These are phyloP conservation scores for Apophysomyces ossiformis DNA, from an alignment of 371 early-diverging fungal species.

Conservation along the genomic window DNA sequence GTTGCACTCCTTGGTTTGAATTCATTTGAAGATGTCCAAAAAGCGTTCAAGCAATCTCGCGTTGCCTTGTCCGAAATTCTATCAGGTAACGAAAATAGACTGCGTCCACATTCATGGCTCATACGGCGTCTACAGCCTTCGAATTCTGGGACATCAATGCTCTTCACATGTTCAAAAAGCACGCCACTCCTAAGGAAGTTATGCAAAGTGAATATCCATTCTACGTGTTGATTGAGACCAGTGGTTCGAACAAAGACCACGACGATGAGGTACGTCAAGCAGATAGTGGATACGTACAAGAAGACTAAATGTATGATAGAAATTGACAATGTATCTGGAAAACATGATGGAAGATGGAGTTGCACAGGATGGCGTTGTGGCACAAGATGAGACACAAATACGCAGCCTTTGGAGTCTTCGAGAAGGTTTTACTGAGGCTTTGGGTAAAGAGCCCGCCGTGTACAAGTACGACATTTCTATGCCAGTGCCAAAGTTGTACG, in stretches of 20 bases:
- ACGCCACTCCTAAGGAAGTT: conserved; percentile 66
- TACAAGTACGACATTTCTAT: conserved; percentile 94
- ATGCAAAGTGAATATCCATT: conserved; percentile 77
- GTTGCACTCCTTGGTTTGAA: conserved; percentile 83
- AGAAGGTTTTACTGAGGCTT: conserved; percentile 93
- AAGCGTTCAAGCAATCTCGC: conserved; percentile 79
- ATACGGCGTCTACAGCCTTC: conserved; percentile 64
- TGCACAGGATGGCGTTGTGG: conserved; percentile 88
- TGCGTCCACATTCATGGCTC: neutral
- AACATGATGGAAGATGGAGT: conserved; percentile 68
- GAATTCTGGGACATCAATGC: conserved; percentile 93
- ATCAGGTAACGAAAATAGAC: conserved; percentile 58
- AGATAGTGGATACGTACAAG: neutral
- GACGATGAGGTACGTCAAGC: conserved; percentile 69
- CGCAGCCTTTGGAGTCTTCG: conserved; percentile 86
- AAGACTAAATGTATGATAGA: conserved; percentile 36
- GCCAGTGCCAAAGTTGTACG: conserved; percentile 86
- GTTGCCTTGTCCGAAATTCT: conserved; percentile 88
- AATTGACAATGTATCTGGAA: conserved; percentile 74
- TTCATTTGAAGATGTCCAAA: conserved; percentile 78
- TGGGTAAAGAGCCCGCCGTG: conserved; percentile 80
- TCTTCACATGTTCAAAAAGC: conserved; percentile 71
- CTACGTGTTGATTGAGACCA: conserved; percentile 93
- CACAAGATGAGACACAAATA: conserved; percentile 83
- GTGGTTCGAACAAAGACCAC: conserved; percentile 91